Percentiles rank a stretch among this genome's conserved stretches.
Conservation (phyloP, 2,329 filamentous ascomycete genomes). For the Clarireedia hainanense region DNA sequence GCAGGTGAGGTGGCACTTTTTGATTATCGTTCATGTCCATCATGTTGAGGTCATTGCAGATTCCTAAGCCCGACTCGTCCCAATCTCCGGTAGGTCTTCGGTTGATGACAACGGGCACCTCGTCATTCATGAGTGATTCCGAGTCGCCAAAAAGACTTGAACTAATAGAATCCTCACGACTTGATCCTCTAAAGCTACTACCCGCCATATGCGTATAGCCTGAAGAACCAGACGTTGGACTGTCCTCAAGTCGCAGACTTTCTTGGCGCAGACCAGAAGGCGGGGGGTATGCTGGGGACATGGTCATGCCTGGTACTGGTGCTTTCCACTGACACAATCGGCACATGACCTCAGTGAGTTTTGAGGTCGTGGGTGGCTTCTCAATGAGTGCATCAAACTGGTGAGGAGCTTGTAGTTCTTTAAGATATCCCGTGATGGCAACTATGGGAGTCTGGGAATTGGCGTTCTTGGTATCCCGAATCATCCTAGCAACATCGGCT, state of each 20-base stretch:
- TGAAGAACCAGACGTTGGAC: slow-evolving; percentile 61
- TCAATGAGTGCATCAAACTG: slow-evolving; percentile 94
- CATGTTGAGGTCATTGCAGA: slow-evolving; percentile 49
- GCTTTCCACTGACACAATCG: slow-evolving; percentile 91
- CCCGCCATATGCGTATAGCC: slow-evolving; percentile 68
- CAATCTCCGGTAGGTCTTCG: slow-evolving; percentile 70
- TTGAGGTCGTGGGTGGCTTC: slow-evolving; percentile 90
- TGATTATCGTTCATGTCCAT: slow-evolving; percentile 30
- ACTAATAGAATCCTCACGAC: slow-evolving; percentile 80
- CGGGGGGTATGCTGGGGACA: slow-evolving; percentile 48
- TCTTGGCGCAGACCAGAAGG: slow-evolving; percentile 59
- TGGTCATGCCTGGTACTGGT: slow-evolving; percentile 43
- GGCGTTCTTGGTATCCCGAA: slow-evolving; percentile 90
- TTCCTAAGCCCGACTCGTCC: slow-evolving; percentile 72
- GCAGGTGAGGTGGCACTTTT: slow-evolving; percentile 42
- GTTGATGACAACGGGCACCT: slow-evolving; percentile 67
- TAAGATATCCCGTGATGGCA: slow-evolving; percentile 94
- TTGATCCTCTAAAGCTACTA: slow-evolving; percentile 70
- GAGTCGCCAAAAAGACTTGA: slow-evolving; percentile 84
- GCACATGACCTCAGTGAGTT: slow-evolving; percentile 80
- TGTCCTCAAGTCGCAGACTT: slow-evolving; percentile 62
- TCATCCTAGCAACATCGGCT: slow-evolving; percentile 93
- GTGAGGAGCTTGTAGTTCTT: slow-evolving; percentile 89
- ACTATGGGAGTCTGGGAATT: slow-evolving; percentile 95
- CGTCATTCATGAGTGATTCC: slow-evolving; percentile 70